Evolutionary conservation across 2,329 filamentous ascomycete genomes (phyloP).

Genomic region (Colletotrichum echinochloae): DNA sequence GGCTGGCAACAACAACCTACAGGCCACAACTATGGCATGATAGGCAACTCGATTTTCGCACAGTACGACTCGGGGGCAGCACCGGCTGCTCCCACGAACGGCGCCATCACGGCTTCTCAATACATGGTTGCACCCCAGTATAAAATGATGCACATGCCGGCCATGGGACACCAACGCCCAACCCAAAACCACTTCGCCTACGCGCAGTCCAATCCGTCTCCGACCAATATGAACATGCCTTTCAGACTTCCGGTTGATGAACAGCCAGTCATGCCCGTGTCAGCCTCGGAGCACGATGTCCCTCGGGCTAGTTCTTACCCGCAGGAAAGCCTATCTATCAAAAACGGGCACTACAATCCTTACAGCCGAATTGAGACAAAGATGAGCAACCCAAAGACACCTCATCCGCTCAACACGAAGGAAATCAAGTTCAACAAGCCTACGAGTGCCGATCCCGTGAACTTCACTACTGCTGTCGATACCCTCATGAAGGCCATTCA

Average conservation of each 20-base stretch:
- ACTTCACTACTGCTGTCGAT: conserved; percentile 86
- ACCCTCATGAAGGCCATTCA: conserved; percentile 91
- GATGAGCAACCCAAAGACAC: conserved; percentile 29
- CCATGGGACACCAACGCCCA: conserved; percentile 53
- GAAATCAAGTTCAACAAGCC: conserved; percentile 60
- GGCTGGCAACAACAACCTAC: too few species aligned
- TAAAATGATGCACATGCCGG: conserved; percentile 56
- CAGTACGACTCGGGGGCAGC: conserved; percentile 59
- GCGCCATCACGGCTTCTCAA: conserved; percentile 58
- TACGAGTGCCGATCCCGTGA: conserved; percentile 61
- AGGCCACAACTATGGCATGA: conserved; percentile 59
- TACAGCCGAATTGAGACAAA: conserved; percentile 33
- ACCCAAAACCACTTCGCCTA: conserved; percentile 59
- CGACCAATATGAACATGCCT: conserved; percentile 49
- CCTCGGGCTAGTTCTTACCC: conserved; percentile 34
- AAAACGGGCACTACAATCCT: conserved; percentile 29
- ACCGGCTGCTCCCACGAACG: conserved; percentile 54
- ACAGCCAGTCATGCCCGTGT: conserved; percentile 42
- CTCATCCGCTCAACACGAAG: conserved; percentile 49
- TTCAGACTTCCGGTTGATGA: conserved; percentile 49
- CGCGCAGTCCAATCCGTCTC: conserved; percentile 55
- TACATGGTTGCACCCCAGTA: conserved; percentile 61
- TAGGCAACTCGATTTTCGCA: conserved; percentile 61
- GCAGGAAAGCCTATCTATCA: conserved; percentile 21
- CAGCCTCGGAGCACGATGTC: conserved; percentile 25